phyloP scores from a whole-genome alignment of 2,329 filamentous ascomycete species.

The Fusarium albosuccineum region DNA sequence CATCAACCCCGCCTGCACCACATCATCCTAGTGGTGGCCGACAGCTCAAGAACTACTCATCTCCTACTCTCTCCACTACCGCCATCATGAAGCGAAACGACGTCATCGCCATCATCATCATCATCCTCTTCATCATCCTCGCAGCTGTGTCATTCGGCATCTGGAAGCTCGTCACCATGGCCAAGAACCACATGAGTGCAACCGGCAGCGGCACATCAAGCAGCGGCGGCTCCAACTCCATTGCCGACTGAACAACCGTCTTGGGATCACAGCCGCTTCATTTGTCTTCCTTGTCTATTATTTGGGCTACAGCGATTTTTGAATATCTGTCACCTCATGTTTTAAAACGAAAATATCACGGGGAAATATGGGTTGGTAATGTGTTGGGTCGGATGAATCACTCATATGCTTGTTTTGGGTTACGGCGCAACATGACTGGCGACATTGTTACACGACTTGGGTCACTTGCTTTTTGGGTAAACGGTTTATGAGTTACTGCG shows the following conservation, averaged over 20 bases:
- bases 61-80: conserved; percentile 33
- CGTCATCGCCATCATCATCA: conserved; percentile 77
- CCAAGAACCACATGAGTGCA: conserved; percentile 59
- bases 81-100: conserved; percentile 73
- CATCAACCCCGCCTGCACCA: neutral
- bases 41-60: conserved; percentile 1
- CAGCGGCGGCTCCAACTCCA: conserved; percentile 32
- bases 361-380: conserved; percentile 30
- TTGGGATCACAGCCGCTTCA: neutral
- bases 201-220: conserved; percentile 46
- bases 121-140: conserved; percentile 73
- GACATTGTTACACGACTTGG: conserved; percentile 4
- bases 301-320: conserved; percentile 26
- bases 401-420: conserved; percentile 19
- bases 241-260: conserved; percentile 26
- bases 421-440: conserved; percentile 35
- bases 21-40: conserved; percentile 3
- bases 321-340: conserved; percentile 3
- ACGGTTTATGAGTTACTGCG: neutral
- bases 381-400: conserved; percentile 26
- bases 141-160: conserved; percentile 73
- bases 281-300: conserved; percentile 22
- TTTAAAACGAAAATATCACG: conserved; percentile 27
- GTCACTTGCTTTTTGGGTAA: conserved; percentile 1
- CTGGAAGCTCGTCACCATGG: conserved; percentile 70